A percentile compares a stretch with the other conserved stretches of the same genome.
Conservation (phyloP, 2,329 filamentous ascomycete genomes). For the Aspergillus glaucus region DNA sequence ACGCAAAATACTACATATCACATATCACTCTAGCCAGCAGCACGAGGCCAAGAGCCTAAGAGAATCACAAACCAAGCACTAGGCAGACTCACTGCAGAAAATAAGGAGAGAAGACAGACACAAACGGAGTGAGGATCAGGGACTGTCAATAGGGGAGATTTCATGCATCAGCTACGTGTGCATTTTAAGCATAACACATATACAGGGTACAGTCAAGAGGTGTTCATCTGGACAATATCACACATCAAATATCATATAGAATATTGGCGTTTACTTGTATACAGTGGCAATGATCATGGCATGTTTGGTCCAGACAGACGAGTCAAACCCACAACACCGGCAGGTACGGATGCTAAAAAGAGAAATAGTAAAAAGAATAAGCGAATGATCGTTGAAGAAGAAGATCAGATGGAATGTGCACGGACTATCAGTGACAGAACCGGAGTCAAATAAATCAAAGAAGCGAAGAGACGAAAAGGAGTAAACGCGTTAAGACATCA, state of each 20-base stretch:
- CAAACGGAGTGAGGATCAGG: not conserved
- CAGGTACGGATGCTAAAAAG: conserved; percentile 5
- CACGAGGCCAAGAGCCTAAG: not conserved
- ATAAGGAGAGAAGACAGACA: not conserved
- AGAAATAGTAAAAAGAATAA: conserved; percentile 8
- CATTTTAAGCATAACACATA: no score
- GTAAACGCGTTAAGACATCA: not conserved
- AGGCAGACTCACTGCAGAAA: not conserved
- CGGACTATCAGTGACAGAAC: not conserved
- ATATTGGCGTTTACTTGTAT: no score
- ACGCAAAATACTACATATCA: not conserved
- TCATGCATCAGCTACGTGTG: no score
- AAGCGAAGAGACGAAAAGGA: conserved; percentile 4
- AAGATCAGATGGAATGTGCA: not conserved
- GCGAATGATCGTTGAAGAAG: not conserved
- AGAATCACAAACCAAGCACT: not conserved
- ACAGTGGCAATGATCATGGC: no score
- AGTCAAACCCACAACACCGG: not conserved
- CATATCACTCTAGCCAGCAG: not conserved
- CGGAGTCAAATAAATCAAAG: not conserved
- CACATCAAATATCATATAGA: no score
- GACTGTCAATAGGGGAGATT: no score
- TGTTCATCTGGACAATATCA: no score
- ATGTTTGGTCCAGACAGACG: not conserved
- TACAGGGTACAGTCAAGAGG: no score